Percentiles rank a stretch among this genome's conserved stretches.
phyloP scores from a whole-genome alignment of 768 basidiomycete genomes.

The Podaxis carcinomalis region DNA sequence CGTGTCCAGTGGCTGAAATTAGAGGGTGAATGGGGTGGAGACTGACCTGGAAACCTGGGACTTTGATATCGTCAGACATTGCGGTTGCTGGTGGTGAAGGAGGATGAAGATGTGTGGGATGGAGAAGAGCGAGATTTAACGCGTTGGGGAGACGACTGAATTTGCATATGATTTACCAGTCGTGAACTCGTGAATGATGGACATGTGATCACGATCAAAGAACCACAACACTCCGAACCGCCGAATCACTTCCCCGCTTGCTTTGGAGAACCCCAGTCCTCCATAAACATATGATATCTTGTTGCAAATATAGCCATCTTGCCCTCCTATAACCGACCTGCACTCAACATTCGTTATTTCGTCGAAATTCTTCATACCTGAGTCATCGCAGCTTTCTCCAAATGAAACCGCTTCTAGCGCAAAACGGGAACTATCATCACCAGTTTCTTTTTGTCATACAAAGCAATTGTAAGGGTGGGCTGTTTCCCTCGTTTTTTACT shows the following conservation, averaged over 20 bases:
- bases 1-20: background rate
- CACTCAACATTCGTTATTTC: too few species aligned
- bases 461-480: slow-evolving; percentile 1
- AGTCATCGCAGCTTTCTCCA: background rate
- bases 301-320: background rate
- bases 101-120: background rate
- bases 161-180: slow-evolving; percentile 10
- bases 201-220: background rate
- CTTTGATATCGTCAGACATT: slow-evolving; percentile 71
- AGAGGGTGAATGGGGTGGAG: background rate
- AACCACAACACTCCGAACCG: background rate
- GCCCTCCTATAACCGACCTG: background rate
- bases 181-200: background rate
- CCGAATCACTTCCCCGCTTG: background rate
- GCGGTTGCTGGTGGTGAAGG: slow-evolving; percentile 15
- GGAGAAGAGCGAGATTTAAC: background rate
- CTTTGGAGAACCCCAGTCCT: background rate
- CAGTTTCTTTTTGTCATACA: background rate
- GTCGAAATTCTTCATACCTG: too few species aligned
- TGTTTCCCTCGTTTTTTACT: background rate
- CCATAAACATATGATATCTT: background rate
- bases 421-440: background rate
- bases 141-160: background rate
- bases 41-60: slow-evolving; percentile 67
- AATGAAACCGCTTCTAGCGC: background rate